Percentiles rank a stretch among this genome's conserved stretches.
Conservation (phyloP, 2,329 filamentous ascomycete species). For the Drechmeria coniospora region DNA sequence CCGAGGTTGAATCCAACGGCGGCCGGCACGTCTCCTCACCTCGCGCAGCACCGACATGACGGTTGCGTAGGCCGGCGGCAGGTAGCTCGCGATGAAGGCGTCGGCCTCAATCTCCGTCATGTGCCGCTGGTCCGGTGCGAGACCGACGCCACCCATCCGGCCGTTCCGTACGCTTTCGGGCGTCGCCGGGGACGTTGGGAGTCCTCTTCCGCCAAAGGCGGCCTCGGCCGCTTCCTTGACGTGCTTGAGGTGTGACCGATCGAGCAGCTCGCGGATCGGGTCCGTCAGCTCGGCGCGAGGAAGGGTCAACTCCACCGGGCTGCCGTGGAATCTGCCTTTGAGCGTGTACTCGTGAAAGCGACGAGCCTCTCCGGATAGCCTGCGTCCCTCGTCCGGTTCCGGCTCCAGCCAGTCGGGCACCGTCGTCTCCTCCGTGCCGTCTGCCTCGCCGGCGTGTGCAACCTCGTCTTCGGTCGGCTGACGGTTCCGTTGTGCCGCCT, state of each 20-base stretch:
- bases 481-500: slow-evolving; percentile 23
- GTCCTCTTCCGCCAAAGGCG: slow-evolving; percentile 58
- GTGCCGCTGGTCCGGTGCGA: slow-evolving; percentile 46
- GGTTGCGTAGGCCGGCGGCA: slow-evolving; percentile 58
- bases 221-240: slow-evolving; percentile 55
- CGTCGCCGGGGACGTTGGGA: slow-evolving; percentile 66
- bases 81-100: slow-evolving; percentile 50
- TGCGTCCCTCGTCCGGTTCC: slow-evolving; percentile 16
- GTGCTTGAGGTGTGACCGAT: slow-evolving; percentile 56
- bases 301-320: slow-evolving; percentile 58
- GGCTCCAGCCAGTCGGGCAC: slow-evolving; percentile 17
- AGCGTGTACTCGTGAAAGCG: slow-evolving; percentile 62
- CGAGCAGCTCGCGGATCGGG: slow-evolving; percentile 55
- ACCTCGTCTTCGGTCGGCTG: slow-evolving; percentile 15
- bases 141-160: slow-evolving; percentile 47
- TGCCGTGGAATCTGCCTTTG: slow-evolving; percentile 58
- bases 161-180: slow-evolving; percentile 39
- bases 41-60: slow-evolving; percentile 55
- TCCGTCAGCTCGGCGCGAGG: slow-evolving; percentile 53
- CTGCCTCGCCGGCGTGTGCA: slow-evolving; percentile 5
- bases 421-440: slow-evolving; percentile 12
- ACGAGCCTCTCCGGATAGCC: slow-evolving; percentile 15
- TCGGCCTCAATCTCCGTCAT: slow-evolving; percentile 68
- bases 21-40: slow-evolving; percentile 56
- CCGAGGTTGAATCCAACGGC: slow-evolving; percentile 51